Evolutionary conservation across 108 stramenopile species (phyloP), one percentile per base, ranked within the genome.

Genomic region (Cafeteria roenbergensis): DNA sequence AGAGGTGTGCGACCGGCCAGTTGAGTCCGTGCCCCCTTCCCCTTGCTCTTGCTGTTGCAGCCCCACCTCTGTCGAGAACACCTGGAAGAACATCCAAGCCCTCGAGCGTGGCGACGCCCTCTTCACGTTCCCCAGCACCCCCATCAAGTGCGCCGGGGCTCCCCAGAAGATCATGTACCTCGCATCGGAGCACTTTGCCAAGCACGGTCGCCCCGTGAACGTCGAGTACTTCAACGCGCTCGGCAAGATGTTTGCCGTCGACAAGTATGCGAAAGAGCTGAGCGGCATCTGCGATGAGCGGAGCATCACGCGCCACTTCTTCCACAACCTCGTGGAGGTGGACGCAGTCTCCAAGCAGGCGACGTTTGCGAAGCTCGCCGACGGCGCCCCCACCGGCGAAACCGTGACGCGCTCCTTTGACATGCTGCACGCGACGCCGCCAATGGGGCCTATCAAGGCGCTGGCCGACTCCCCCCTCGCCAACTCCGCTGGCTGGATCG

Each of bases 121-220:
- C 63, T 78, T 78, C 63, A 73, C 77, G 25, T 57, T 69, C 50
- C 68, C 63, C 28, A 1, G 1, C 27, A 50, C 63, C 35, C 77
- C 74, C 0, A 37, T 78, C 34, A 78, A 78, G 66, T 78, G 78
- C 57, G 78, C 69, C 14, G 78, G 78, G 14, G 78, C 78, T 22
- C 78, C 78, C 1, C 78, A 78, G 57, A 78, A 78, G 69, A 75
- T 78, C 73, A 78, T 78, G 78, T 78, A 72, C 72, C 52, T 78
- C 0, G 22, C 65, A 0, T 73, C 75, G 58, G 78, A 78, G 51
- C 62, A 57, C 1, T 50, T 74, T 4, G 55, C 66, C 27, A 22
- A 27, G 21, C 56, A 68, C 8, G 72, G 73, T 31, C 42, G 38
- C 36, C 70, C 74, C 4, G 70, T 72, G 8, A 25, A 61, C 26